phyloP scores from a whole-genome alignment of 2,329 filamentous ascomycete genomes.

The Tympanopsis confertula region DNA sequence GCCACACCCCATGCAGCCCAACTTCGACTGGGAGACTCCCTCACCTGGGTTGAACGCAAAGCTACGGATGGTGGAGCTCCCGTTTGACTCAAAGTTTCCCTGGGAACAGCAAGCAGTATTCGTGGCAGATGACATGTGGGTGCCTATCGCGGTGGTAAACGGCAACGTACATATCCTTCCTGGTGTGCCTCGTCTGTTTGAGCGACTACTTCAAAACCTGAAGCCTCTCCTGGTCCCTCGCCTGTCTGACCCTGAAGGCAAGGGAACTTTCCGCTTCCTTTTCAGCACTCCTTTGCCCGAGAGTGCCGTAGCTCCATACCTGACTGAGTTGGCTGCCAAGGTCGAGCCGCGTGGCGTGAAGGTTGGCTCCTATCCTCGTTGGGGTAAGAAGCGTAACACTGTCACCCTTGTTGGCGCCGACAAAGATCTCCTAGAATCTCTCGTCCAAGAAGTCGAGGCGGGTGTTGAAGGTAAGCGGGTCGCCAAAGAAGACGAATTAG shows the following conservation, averaged over 20 bases:
- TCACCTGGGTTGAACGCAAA: constrained; percentile 49
- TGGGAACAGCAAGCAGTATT: constrained; percentile 39
- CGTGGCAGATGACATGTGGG: constrained; percentile 50
- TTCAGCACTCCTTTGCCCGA: constrained; percentile 82
- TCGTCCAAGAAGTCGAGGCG: constrained; percentile 67
- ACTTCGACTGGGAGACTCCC: constrained; percentile 49
- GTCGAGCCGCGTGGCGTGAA: constrained; percentile 72
- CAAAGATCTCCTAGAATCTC: constrained; percentile 62
- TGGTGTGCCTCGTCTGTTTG: constrained; percentile 47
- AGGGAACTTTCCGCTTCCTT: constrained; percentile 66
- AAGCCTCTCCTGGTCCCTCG: constrained; percentile 61
- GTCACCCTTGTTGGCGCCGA: constrained; percentile 78
- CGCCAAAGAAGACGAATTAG: constrained; percentile 51
- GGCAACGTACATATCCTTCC: constrained; percentile 58
- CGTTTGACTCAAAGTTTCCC: constrained; percentile 35
- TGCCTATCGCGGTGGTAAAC: constrained; percentile 52
- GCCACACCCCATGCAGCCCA: constrained; percentile 43
- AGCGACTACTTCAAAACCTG: constrained; percentile 65
- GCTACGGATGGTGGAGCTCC: constrained; percentile 54
- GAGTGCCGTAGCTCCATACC: constrained; percentile 70
- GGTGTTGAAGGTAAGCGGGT: constrained; percentile 66
- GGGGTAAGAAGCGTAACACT: constrained; percentile 78
- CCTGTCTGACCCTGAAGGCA: constrained; percentile 67
- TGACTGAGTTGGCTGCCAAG: constrained; percentile 66
- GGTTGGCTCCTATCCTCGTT: constrained; percentile 88